These are phyloP conservation scores for Rhizopus sp. DNA, from an alignment of 371 early-diverging fungal species.

Conservation along the genomic window DNA sequence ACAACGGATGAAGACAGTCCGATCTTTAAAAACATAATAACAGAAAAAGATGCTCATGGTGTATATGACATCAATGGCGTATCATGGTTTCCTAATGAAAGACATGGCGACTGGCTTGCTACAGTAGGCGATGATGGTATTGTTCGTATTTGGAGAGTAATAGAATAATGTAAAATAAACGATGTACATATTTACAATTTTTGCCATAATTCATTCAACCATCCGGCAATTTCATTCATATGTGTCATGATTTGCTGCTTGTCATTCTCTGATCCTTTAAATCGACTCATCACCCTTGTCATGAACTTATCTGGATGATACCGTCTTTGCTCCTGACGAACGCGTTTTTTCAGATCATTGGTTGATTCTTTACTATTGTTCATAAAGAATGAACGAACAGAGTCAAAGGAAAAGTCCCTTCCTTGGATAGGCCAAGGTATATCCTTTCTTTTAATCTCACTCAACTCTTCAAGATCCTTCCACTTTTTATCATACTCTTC, in stretches of 20 bases:
- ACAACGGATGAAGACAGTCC: constrained; percentile 28
- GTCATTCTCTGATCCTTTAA: constrained; percentile 35
- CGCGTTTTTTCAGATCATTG: constrained; percentile 26
- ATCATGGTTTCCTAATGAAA: constrained; percentile 77
- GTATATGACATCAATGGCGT: constrained; percentile 88
- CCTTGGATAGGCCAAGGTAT: constrained; percentile 47
- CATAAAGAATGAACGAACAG: constrained; percentile 29
- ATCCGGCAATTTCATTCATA: constrained; percentile 42
- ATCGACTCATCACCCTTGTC: constrained; percentile 29
- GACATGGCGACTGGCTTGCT: constrained; percentile 69
- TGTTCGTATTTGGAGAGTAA: constrained; percentile 75
- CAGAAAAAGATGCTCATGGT: constrained; percentile 71
- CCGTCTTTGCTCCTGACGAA: constrained; percentile 45
- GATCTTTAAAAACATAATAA: constrained; percentile 41
- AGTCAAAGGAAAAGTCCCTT: constrained; percentile 6
- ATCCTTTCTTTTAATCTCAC: constrained; percentile 20
- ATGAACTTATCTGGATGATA: constrained; percentile 55
- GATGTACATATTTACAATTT: constrained; percentile 5
- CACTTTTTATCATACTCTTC: constrained; percentile 28
- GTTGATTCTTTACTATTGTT: background rate
- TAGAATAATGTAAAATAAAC: constrained; percentile 8
- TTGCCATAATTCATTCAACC: constrained; percentile 44
- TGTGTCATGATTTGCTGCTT: constrained; percentile 19
- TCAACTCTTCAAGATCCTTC: constrained; percentile 23
- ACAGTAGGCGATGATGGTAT: constrained; percentile 89